A percentile compares a stretch with the other conserved stretches of the same genome.
These are phyloP conservation scores for Musa itinerans DNA, from an alignment of 176 grass and related monocot genomes.

Conservation along the genomic window DNA sequence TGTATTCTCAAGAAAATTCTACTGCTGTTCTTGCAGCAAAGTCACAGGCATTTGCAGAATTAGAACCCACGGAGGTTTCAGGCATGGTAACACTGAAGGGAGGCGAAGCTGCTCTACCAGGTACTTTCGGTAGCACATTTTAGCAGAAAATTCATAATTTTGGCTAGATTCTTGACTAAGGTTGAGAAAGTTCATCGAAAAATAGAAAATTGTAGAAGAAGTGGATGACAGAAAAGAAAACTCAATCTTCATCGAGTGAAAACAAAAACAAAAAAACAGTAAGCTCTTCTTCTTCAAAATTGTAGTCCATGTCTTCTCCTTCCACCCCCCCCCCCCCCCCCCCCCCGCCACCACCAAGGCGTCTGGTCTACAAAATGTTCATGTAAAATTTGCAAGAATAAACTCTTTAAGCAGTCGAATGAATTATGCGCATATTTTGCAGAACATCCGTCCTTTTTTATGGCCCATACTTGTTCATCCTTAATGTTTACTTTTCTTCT, in stretches of 20 bases:
- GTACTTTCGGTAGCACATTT: not conserved
- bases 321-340: no score
- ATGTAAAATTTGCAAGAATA: no score
- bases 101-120: not conserved
- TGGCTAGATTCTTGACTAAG: not conserved
- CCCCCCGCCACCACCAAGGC: no score
- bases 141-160: not conserved
- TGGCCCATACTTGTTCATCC: no score
- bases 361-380: no score
- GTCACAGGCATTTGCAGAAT: not conserved
- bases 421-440: no score
- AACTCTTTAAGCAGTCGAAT: no score
- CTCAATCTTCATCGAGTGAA: no score
- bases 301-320: not conserved
- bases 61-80: not conserved
- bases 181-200: not conserved
- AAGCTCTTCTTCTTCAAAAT: no score
- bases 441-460: no score
- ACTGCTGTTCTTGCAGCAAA: conserved; percentile 4
- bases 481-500: no score
- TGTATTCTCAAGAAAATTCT: not conserved
- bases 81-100: not conserved
- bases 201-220: not conserved
- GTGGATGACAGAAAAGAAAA: not conserved
- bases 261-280: no score